Percentiles rank a stretch among this genome's conserved stretches.
Evolutionary conservation across 1,284 basidiomycete genomes (phyloP).

Genomic region (Fomitopsis palustris): DNA sequence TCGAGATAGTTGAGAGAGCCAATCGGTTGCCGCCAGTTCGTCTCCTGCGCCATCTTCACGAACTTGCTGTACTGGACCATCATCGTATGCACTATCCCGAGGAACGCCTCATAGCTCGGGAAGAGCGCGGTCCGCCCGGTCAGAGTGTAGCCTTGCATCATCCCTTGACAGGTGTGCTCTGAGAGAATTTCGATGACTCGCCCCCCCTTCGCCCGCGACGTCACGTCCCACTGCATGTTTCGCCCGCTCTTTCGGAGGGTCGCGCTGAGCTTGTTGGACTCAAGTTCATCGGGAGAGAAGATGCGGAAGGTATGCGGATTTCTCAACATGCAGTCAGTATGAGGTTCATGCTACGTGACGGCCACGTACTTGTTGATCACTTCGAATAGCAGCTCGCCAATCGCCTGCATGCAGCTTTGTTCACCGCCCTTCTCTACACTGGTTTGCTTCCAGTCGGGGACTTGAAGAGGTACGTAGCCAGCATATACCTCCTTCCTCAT

Average conservation of each 20-base stretch:
- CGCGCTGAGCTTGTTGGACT: slow-evolving; percentile 85
- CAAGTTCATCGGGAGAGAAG: slow-evolving; percentile 91
- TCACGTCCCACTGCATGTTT: slow-evolving; percentile 81
- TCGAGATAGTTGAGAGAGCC: slow-evolving; percentile 85
- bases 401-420: slow-evolving; percentile 76
- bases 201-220: slow-evolving; percentile 61
- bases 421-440: slow-evolving; percentile 52
- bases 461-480: slow-evolving; percentile 54
- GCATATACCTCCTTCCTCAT: slow-evolving; percentile 65
- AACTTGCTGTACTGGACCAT: slow-evolving; percentile 87
- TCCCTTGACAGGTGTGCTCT: slow-evolving; percentile 86
- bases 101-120: slow-evolving; percentile 87
- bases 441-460: slow-evolving; percentile 65
- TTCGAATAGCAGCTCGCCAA: slow-evolving; percentile 56
- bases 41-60: slow-evolving; percentile 77
- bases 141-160: slow-evolving; percentile 83
- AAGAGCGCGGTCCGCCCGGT: slow-evolving; percentile 82
- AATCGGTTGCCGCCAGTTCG: slow-evolving; percentile 68
- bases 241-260: slow-evolving; percentile 63
- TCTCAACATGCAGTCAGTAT: slow-evolving; percentile 27
- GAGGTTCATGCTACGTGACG: not conserved
- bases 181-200: slow-evolving; percentile 86
- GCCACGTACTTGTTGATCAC: slow-evolving; percentile 51
- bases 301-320: slow-evolving; percentile 81
- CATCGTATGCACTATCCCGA: slow-evolving; percentile 78